Conservation (phyloP, 768 basidiomycete genomes). For the Dacryopinax primogenitus region DNA sequence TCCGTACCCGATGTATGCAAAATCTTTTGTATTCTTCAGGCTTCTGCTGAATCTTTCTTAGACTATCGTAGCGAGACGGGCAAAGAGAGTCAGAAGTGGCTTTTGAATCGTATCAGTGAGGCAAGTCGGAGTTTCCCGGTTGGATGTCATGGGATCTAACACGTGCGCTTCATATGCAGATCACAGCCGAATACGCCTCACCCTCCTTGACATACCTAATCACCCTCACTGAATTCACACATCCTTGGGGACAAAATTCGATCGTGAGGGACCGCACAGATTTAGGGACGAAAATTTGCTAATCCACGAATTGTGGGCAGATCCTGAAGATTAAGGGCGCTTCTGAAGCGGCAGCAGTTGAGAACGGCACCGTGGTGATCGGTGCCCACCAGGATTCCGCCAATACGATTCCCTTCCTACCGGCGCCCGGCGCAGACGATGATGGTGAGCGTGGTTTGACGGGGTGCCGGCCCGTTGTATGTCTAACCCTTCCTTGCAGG, state of each 20-base stretch:
- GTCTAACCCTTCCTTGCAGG: slow-evolving; percentile 27
- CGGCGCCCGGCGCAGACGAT: slow-evolving; percentile 24
- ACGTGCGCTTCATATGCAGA: slow-evolving; percentile 31
- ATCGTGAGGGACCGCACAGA: slow-evolving; percentile 37
- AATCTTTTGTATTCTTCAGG: slow-evolving; percentile 19
- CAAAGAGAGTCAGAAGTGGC: slow-evolving; percentile 63
- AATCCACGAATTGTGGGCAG: slow-evolving; percentile 28
- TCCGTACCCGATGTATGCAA: slow-evolving; percentile 56
- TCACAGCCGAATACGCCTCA: slow-evolving; percentile 50
- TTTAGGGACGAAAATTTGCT: not conserved
- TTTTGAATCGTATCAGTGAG: slow-evolving; percentile 52
- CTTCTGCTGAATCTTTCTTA: slow-evolving; percentile 22
- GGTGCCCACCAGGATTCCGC: slow-evolving; percentile 59
- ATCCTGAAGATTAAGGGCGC: slow-evolving; percentile 67
- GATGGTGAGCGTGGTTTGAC: slow-evolving; percentile 16
- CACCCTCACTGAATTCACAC: slow-evolving; percentile 55
- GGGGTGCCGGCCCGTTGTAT: not conserved
- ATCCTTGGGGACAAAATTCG: slow-evolving; percentile 76
- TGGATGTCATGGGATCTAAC: slow-evolving; percentile 5
- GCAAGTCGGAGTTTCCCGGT: slow-evolving; percentile 27
- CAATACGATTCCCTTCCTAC: slow-evolving; percentile 23
- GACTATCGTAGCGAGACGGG: slow-evolving; percentile 75
- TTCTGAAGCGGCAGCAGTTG: slow-evolving; percentile 26
- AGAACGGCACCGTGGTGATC: slow-evolving; percentile 51
- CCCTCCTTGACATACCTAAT: slow-evolving; percentile 44